Evolutionary conservation across 345 rosid genomes (phyloP).

Genomic region (Brassica cretica): DNA sequence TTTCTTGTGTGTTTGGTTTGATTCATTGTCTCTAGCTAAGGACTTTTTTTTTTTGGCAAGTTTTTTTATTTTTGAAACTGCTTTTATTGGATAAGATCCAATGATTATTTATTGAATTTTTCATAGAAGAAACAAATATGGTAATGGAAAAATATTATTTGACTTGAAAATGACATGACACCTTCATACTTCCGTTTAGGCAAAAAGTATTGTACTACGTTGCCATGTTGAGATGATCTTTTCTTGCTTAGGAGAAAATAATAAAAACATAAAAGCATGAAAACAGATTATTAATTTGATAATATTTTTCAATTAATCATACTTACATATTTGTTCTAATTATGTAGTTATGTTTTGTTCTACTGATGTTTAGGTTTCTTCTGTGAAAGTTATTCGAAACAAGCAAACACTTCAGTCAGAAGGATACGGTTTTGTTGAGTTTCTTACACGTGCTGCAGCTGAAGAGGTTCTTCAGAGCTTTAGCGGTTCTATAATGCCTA

Average conservation of each 20-base stretch:
- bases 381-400: slow-evolving; percentile 87
- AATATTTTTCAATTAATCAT: slow-evolving; percentile 5
- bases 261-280: background rate
- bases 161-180: slow-evolving; percentile 36
- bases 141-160: slow-evolving; percentile 29
- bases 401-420: slow-evolving; percentile 87
- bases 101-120: slow-evolving; percentile 20
- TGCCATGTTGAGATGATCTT: slow-evolving; percentile 29
- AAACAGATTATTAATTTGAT: background rate
- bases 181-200: slow-evolving; percentile 13
- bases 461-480: slow-evolving; percentile 85
- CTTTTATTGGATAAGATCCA: slow-evolving; percentile 25
- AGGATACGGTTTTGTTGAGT: slow-evolving; percentile 95
- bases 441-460: slow-evolving; percentile 69
- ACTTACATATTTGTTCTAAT: background rate
- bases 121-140: slow-evolving; percentile 23
- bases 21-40: slow-evolving; percentile 6
- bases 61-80: background rate
- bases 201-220: slow-evolving; percentile 27
- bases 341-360: background rate
- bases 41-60: background rate
- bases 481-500: slow-evolving; percentile 79
- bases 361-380: slow-evolving; percentile 53
- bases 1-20: slow-evolving; percentile 17
- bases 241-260: slow-evolving; percentile 6